Evolutionary conservation across 768 basidiomycete genomes (phyloP).

Genomic region (Xanthoconium stramineum): DNA sequence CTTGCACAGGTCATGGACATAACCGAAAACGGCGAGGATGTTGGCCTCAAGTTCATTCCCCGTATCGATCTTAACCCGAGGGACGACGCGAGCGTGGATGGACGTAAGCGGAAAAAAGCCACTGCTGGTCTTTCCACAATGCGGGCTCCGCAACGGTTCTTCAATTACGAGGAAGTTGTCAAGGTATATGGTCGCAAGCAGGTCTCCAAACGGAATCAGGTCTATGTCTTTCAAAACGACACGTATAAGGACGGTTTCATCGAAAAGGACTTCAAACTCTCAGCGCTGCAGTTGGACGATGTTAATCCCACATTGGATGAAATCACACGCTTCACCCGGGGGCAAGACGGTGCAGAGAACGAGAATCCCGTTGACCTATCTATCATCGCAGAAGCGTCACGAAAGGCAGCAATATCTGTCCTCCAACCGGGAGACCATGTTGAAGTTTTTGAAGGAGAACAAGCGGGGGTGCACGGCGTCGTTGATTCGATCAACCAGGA

Average conservation of each 20-base stretch:
- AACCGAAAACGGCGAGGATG: conserved; percentile 89
- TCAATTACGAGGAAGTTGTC: conserved; percentile 89
- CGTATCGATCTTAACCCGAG: conserved; percentile 94
- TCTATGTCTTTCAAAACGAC: conserved; percentile 87
- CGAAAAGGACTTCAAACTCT: conserved; percentile 91
- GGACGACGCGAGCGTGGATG: conserved; percentile 65
- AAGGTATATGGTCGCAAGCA: conserved; percentile 80
- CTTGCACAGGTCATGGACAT: conserved; percentile 94
- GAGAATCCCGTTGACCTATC: conserved; percentile 80
- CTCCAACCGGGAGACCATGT: conserved; percentile 98
- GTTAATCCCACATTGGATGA: conserved; percentile 96
- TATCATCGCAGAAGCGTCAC: conserved; percentile 88
- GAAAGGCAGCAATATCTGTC: conserved; percentile 87
- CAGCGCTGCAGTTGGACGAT: conserved; percentile 74
- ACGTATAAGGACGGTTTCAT: conserved; percentile 94
- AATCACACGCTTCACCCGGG: conserved; percentile 84
- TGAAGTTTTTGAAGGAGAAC: conserved; percentile 97
- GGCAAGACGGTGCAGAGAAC: conserved; percentile 65
- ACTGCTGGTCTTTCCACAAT: conserved; percentile 47
- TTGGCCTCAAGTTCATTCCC: conserved; percentile 92
- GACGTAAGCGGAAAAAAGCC: conserved; percentile 77
- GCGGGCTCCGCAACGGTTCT: conserved; percentile 88
- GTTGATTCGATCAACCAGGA: conserved; percentile 89
- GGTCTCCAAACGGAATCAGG: conserved; percentile 69
- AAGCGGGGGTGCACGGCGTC: conserved; percentile 87